phyloP scores from a whole-genome alignment of 768 basidiomycete genomes.

The Mrakia hoshinonis region DNA sequence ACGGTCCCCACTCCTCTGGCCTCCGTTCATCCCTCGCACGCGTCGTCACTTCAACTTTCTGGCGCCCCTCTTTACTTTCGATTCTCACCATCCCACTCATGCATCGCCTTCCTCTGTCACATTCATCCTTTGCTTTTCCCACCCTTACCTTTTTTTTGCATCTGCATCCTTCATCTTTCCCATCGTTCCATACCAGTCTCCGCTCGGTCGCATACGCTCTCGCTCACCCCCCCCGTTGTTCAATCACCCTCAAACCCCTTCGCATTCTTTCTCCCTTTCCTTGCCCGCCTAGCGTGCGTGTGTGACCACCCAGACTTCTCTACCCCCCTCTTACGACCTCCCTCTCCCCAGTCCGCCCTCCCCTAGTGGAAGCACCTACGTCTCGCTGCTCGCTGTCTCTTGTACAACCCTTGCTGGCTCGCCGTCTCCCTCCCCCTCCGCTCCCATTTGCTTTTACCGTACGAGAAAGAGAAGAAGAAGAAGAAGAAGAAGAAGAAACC shows the following conservation, averaged over 20 bases:
- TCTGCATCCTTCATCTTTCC: neutral
- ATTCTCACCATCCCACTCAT: neutral
- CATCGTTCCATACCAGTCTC: neutral
- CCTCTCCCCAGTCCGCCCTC: neutral
- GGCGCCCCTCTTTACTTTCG: neutral
- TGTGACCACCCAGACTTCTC: neutral
- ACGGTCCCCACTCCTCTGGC: slow-evolving; percentile 11
- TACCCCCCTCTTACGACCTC: neutral
- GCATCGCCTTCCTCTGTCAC: neutral
- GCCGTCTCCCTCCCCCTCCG: neutral
- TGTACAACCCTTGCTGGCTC: neutral
- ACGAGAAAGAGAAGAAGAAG: no score
- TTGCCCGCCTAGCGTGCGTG: neutral
- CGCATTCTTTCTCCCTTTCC: neutral
- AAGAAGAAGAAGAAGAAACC: neutral
- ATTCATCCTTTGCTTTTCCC: neutral
- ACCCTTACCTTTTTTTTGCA: neutral
- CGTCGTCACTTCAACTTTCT: slow-evolving; percentile 10
- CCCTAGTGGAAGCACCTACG: neutral
- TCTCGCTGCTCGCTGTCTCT: neutral
- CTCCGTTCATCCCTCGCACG: neutral
- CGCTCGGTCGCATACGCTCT: no score
- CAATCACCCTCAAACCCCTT: neutral
- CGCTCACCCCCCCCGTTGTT: neutral
- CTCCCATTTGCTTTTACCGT: neutral